phyloP scores from a whole-genome alignment of 306 rosid species.

The Acacia acuminata region DNA sequence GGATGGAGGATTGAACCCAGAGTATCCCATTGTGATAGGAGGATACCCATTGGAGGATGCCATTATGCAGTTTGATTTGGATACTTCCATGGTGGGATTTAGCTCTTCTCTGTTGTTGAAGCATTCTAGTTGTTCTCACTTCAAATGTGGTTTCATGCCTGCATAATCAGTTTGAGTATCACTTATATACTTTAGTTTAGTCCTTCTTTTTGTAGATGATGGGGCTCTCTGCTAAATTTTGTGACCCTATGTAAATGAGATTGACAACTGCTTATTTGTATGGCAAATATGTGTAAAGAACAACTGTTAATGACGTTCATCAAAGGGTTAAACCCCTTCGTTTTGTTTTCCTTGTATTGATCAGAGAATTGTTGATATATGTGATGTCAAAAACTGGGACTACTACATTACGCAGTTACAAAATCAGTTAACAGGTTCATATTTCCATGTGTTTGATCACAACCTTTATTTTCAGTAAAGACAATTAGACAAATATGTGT shows the following conservation, averaged over 20 bases:
- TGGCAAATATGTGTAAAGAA: not conserved
- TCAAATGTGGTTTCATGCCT: constrained; percentile 14
- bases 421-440: not conserved
- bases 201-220: not conserved
- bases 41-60: constrained; percentile 60
- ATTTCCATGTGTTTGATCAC: not conserved
- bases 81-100: constrained; percentile 51
- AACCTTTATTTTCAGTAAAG: not conserved
- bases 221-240: not conserved
- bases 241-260: not conserved
- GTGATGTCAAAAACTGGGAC: not conserved
- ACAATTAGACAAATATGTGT: not conserved
- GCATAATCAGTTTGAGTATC: constrained; percentile 5
- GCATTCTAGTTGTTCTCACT: constrained; percentile 38
- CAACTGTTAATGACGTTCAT: not conserved
- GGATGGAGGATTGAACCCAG: constrained; percentile 55
- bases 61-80: constrained; percentile 53
- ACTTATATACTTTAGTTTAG: not conserved
- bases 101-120: constrained; percentile 38
- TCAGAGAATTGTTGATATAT: not conserved
- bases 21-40: constrained; percentile 43
- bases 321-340: not conserved
- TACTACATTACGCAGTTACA: not conserved
- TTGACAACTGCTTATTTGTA: not conserved
- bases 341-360: not conserved